phyloP scores from a whole-genome alignment of 345 rosid species.

The Populus tremula region DNA sequence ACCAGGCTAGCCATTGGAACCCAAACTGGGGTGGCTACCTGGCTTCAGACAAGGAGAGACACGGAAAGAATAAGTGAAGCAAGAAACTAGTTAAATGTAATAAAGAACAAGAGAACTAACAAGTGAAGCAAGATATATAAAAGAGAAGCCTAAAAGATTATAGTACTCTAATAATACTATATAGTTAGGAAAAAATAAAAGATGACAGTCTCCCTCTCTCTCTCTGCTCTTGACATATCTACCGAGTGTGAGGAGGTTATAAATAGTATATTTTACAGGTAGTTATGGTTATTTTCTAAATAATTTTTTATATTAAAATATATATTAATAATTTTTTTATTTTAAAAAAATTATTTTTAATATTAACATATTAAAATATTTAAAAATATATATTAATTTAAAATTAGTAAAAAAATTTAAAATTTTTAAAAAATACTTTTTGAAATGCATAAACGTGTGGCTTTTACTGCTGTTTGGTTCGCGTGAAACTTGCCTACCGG shows the following conservation, averaged over 20 bases:
- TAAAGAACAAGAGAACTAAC: background rate
- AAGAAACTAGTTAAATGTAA: background rate
- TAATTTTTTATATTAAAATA: too few species aligned
- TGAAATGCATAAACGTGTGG: background rate
- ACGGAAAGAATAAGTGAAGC: background rate
- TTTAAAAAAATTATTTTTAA: too few species aligned
- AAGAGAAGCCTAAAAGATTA: background rate
- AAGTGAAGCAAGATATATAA: background rate
- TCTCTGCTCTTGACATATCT: too few species aligned
- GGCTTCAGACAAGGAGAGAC: background rate
- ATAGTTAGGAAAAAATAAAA: background rate
- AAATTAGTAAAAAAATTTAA: too few species aligned
- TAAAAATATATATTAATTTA: too few species aligned
- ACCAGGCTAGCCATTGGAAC: slow-evolving; percentile 68
- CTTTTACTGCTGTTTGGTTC: background rate
- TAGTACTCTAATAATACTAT: background rate
- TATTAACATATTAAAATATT: too few species aligned
- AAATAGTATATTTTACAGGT: background rate
- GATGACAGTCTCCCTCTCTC: background rate
- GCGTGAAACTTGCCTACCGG: background rate
- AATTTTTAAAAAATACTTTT: too few species aligned
- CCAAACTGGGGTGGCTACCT: slow-evolving; percentile 12
- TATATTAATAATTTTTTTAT: too few species aligned
- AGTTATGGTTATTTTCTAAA: too few species aligned
- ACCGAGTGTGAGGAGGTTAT: background rate